These are phyloP conservation scores for Penicillium malachiteum DNA, from an alignment of 495 filamentous ascomycete species.

Conservation along the genomic window DNA sequence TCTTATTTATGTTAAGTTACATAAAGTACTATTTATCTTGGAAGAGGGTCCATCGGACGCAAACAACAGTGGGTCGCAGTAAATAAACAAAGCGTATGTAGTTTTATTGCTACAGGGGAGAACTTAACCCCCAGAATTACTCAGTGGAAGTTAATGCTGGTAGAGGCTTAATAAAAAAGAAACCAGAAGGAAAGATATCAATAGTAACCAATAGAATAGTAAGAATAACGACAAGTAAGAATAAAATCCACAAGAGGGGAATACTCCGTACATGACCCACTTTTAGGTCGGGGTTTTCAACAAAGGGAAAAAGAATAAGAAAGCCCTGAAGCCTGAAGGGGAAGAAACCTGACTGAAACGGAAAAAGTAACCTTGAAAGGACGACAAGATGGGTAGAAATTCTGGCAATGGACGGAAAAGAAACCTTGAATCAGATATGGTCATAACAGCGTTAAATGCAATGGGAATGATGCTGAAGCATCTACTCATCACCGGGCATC, in stretches of 20 bases:
- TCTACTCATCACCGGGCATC: conserved; percentile 33
- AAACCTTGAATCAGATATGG: conserved; percentile 12
- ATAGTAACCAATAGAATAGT: neutral
- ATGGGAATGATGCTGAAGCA: neutral
- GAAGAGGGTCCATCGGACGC: conserved; percentile 11
- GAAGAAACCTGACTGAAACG: neutral
- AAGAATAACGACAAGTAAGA: neutral
- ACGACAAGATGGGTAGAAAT: neutral
- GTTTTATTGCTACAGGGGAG: conserved; percentile 18
- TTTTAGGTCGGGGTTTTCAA: neutral
- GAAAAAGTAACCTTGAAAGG: neutral
- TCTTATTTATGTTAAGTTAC: neutral
- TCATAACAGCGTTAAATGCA: conserved; percentile 27
- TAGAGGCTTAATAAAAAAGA: neutral
- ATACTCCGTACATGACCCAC: neutral
- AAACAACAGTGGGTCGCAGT: conserved; percentile 20
- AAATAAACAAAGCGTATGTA: conserved; percentile 19
- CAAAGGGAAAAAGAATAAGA: neutral
- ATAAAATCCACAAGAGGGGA: conserved; percentile 3
- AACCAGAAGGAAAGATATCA: neutral
- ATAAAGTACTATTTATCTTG: neutral
- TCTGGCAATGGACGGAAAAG: neutral
- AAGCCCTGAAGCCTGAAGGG: neutral
- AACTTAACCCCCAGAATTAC: neutral
- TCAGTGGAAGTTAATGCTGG: neutral